Evolutionary conservation across 768 basidiomycete genomes (phyloP).

Genomic region (Lanmaoa rubissima): DNA sequence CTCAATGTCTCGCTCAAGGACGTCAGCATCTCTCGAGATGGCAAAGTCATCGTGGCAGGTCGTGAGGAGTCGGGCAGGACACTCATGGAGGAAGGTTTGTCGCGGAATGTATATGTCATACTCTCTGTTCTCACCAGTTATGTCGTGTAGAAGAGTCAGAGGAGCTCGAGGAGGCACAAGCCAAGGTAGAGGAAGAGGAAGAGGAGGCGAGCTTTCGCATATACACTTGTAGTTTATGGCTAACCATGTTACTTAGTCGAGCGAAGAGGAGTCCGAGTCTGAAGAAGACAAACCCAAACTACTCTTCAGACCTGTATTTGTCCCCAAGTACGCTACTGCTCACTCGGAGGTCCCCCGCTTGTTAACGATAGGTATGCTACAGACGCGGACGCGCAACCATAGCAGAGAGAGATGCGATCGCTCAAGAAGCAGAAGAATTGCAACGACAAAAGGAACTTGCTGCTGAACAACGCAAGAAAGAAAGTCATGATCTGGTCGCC

Average conservation of each 20-base stretch:
- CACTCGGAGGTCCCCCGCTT: background rate
- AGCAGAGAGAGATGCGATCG: slow-evolving; percentile 62
- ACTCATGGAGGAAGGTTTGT: slow-evolving; percentile 50
- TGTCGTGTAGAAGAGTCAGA: slow-evolving; percentile 24
- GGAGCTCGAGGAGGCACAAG: slow-evolving; percentile 48
- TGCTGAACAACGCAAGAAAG: slow-evolving; percentile 78
- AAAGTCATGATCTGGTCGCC: slow-evolving; percentile 90
- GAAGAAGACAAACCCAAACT: slow-evolving; percentile 74
- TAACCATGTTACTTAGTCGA: slow-evolving; percentile 52
- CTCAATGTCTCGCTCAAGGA: slow-evolving; percentile 78
- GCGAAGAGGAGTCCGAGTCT: slow-evolving; percentile 79
- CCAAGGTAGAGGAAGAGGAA: slow-evolving; percentile 32
- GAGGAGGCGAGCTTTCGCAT: slow-evolving; percentile 37
- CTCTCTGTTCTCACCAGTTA: slow-evolving; percentile 1
- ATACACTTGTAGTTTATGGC: slow-evolving; percentile 6
- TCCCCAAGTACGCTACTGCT: slow-evolving; percentile 72
- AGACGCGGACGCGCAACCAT: slow-evolving; percentile 80
- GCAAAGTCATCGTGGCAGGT: slow-evolving; percentile 78
- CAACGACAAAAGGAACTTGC: slow-evolving; percentile 67
- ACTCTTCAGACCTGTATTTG: slow-evolving; percentile 89
- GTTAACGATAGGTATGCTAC: slow-evolving; percentile 8
- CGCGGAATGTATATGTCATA: slow-evolving; percentile 21
- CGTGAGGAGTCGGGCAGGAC: slow-evolving; percentile 79
- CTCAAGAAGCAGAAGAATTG: slow-evolving; percentile 75
- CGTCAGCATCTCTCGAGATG: slow-evolving; percentile 78